Evolutionary conservation across 176 grass and related monocot genomes (phyloP).

Genomic region (Triticum monococcum): DNA sequence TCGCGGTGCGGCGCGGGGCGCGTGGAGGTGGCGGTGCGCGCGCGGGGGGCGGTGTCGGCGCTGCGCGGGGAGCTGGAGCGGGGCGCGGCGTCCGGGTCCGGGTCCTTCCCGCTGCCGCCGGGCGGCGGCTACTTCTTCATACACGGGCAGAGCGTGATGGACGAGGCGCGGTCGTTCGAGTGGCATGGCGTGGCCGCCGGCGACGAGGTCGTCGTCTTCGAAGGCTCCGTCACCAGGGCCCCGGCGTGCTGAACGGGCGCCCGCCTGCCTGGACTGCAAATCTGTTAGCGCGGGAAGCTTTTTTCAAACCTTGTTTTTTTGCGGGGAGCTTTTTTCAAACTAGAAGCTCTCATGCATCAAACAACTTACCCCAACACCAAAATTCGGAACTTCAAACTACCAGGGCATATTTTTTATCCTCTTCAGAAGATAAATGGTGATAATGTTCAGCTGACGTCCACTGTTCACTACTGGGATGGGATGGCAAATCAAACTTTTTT

Average conservation of each 20-base stretch:
- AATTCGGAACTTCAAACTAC: no score
- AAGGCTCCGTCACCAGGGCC: conserved; percentile 6
- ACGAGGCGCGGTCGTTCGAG: conserved; percentile 43
- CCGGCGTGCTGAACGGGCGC: not conserved
- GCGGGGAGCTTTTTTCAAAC: no score
- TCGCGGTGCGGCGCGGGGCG: conserved; percentile 27
- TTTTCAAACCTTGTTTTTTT: no score
- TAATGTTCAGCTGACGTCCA: no score
- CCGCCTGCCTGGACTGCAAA: not conserved
- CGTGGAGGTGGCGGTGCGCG: conserved; percentile 25
- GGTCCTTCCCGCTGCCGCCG: conserved; percentile 34
- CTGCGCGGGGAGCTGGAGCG: conserved; percentile 39
- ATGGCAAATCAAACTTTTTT: no score
- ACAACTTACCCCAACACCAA: no score
- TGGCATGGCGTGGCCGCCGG: conserved; percentile 48
- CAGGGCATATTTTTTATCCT: no score
- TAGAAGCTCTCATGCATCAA: no score
- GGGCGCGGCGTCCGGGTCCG: not conserved
- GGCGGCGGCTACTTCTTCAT: conserved; percentile 57
- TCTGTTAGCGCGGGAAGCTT: not conserved
- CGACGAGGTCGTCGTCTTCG: conserved; percentile 48
- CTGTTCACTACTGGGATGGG: no score
- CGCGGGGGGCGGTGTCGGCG: conserved; percentile 28
- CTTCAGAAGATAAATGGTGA: no score
- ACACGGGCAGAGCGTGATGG: conserved; percentile 51